Evolutionary conservation across 1,284 basidiomycete species (phyloP).

Genomic region (Fomes fomentarius): DNA sequence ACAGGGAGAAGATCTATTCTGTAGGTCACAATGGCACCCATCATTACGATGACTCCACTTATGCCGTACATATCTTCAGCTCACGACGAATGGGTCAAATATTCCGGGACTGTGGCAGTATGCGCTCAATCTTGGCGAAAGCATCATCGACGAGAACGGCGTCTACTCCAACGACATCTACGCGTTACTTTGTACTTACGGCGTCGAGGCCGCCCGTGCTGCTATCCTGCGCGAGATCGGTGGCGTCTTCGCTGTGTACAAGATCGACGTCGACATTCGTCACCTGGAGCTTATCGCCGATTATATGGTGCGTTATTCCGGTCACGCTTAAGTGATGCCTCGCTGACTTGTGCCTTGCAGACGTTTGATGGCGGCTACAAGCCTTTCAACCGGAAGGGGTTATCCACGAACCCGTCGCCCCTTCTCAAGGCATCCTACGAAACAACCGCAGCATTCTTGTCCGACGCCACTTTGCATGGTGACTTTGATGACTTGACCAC

Average conservation of each 20-base stretch:
- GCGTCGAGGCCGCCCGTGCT: slow-evolving; percentile 95
- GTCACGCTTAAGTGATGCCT: slow-evolving; percentile 11
- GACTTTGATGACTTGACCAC: slow-evolving; percentile 92
- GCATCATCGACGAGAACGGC: slow-evolving; percentile 81
- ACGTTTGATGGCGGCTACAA: slow-evolving; percentile 98
- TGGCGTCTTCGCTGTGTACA: slow-evolving; percentile 95
- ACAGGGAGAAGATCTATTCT: slow-evolving; percentile 49
- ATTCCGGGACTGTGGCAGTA: slow-evolving; percentile 91
- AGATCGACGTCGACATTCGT: slow-evolving; percentile 93
- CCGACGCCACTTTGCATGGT: slow-evolving; percentile 92
- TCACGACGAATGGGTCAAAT: slow-evolving; percentile 91
- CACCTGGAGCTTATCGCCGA: slow-evolving; percentile 98
- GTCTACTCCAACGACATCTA: slow-evolving; percentile 97
- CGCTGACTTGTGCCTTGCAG: slow-evolving; percentile 43
- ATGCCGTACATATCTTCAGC: slow-evolving; percentile 42
- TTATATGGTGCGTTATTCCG: slow-evolving; percentile 81
- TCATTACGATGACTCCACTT: neutral
- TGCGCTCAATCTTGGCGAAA: slow-evolving; percentile 61
- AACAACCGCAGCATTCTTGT: slow-evolving; percentile 95
- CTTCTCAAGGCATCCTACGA: slow-evolving; percentile 97
- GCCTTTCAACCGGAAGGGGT: slow-evolving; percentile 96
- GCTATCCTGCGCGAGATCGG: slow-evolving; percentile 92
- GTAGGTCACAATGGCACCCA: slow-evolving; percentile 39
- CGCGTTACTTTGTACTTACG: slow-evolving; percentile 90
- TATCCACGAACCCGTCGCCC: slow-evolving; percentile 90